Evolutionary conservation across 2,329 filamentous ascomycete genomes (phyloP).

Genomic region (Diaporthe citri): DNA sequence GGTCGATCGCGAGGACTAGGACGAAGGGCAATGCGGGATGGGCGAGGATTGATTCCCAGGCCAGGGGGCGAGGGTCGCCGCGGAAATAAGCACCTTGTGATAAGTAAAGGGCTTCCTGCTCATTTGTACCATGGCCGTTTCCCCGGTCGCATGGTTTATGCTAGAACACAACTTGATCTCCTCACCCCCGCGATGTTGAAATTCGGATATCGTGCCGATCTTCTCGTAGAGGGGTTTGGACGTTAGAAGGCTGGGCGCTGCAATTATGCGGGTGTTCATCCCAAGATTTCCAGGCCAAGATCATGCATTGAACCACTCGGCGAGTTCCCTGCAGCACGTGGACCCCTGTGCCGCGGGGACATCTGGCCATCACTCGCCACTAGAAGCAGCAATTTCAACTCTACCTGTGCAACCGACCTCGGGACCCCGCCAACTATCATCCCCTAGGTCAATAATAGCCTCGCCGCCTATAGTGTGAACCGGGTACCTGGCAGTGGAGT

Average conservation of each 20-base stretch:
- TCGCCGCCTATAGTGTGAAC: slow-evolving; percentile 12
- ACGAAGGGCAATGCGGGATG: not conserved
- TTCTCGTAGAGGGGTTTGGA: not conserved
- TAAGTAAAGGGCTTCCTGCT: not conserved
- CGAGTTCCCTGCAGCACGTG: slow-evolving; percentile 28
- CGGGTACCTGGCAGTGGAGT: slow-evolving; percentile 9
- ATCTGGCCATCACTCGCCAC: not conserved
- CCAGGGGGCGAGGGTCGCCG: not conserved
- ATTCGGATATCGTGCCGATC: not conserved
- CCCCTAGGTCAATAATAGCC: not conserved
- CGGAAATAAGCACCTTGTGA: not conserved
- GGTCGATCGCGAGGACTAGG: slow-evolving; percentile 3
- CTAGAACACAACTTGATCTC: not conserved
- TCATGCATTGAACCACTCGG: slow-evolving; percentile 28
- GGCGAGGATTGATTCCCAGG: not conserved
- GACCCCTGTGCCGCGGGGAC: slow-evolving; percentile 26
- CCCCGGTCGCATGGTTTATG: not conserved
- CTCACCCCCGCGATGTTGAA: not conserved
- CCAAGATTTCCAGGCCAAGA: slow-evolving; percentile 5
- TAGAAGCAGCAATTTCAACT: slow-evolving; percentile 19
- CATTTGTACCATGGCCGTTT: not conserved
- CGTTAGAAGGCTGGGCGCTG: not conserved
- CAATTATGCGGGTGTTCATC: slow-evolving; percentile 23
- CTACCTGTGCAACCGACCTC: not conserved
- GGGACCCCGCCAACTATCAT: slow-evolving; percentile 2